Evolutionary conservation across 768 basidiomycete genomes (phyloP).

Genomic region (Leucocoprinus leucothites): DNA sequence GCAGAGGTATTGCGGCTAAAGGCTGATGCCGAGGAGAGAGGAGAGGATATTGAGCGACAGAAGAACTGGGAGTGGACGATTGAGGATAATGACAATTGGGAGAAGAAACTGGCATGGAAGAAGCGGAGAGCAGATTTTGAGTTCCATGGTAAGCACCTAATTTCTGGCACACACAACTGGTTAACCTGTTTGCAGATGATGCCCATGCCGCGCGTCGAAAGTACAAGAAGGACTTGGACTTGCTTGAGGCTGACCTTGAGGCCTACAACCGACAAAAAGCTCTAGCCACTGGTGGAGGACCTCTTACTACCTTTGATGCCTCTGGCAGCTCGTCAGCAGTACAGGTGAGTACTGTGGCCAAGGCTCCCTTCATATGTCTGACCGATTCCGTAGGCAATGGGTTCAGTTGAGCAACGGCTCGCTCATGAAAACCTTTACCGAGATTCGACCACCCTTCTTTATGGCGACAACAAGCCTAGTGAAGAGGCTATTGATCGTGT

Average conservation of each 20-base stretch:
- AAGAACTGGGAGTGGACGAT: slow-evolving; percentile 96
- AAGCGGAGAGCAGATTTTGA: slow-evolving; percentile 82
- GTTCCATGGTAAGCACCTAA: slow-evolving; percentile 73
- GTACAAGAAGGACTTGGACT: slow-evolving; percentile 91
- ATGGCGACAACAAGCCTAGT: slow-evolving; percentile 92
- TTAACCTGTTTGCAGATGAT: slow-evolving; percentile 56
- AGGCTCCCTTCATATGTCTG: no score
- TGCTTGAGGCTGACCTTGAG: slow-evolving; percentile 82
- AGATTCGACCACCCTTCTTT: slow-evolving; percentile 89
- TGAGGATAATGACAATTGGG: slow-evolving; percentile 96
- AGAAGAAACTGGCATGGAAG: slow-evolving; percentile 83
- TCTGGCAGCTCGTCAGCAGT: slow-evolving; percentile 30
- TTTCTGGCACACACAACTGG: neutral
- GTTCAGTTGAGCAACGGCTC: slow-evolving; percentile 49
- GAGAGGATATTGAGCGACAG: slow-evolving; percentile 87
- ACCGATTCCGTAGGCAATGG: slow-evolving; percentile 21
- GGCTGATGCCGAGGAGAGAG: slow-evolving; percentile 84
- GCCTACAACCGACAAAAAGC: slow-evolving; percentile 91
- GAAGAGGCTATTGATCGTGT: slow-evolving; percentile 96
- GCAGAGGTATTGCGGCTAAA: slow-evolving; percentile 84
- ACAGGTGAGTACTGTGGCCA: slow-evolving; percentile 39
- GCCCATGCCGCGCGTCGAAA: slow-evolving; percentile 83
- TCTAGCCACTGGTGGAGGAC: slow-evolving; percentile 77
- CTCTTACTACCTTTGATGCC: slow-evolving; percentile 60
- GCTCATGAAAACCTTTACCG: slow-evolving; percentile 85